Conservation (phyloP, 2,329 filamentous ascomycete species). For the Aspergillus tanneri region DNA sequence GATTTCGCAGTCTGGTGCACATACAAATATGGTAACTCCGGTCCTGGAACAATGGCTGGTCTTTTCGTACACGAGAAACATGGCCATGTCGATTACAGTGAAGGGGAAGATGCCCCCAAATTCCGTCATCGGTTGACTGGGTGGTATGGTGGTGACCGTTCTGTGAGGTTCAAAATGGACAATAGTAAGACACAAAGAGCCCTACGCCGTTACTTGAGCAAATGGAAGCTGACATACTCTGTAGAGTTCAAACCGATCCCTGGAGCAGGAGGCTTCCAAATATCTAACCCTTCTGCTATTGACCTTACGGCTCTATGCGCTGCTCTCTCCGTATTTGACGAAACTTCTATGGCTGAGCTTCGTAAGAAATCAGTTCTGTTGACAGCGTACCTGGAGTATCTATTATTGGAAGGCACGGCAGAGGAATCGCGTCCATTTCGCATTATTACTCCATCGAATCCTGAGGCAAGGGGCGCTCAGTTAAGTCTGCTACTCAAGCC, state of each 20-base stretch:
- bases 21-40: slow-evolving; percentile 89
- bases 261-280: slow-evolving; percentile 75
- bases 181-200: slow-evolving; percentile 52
- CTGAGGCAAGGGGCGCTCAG: slow-evolving; percentile 69
- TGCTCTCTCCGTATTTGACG: slow-evolving; percentile 69
- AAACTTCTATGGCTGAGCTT: slow-evolving; percentile 66
- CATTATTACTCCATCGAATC: slow-evolving; percentile 68
- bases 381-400: slow-evolving; percentile 71
- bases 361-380: slow-evolving; percentile 68
- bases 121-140: slow-evolving; percentile 70
- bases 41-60: slow-evolving; percentile 75
- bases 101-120: slow-evolving; percentile 43
- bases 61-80: slow-evolving; percentile 76
- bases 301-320: slow-evolving; percentile 72
- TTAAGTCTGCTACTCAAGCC: slow-evolving; percentile 70
- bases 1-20: slow-evolving; percentile 92
- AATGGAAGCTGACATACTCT: slow-evolving; percentile 7
- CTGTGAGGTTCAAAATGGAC: slow-evolving; percentile 75
- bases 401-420: slow-evolving; percentile 51
- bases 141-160: slow-evolving; percentile 81
- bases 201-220: neutral
- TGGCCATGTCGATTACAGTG: slow-evolving; percentile 47
- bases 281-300: slow-evolving; percentile 76
- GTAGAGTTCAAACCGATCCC: slow-evolving; percentile 68
- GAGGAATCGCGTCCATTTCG: slow-evolving; percentile 48